These are phyloP conservation scores for Dendrobium huoshanense DNA, from an alignment of 106 monocot genomes.

Conservation along the genomic window DNA sequence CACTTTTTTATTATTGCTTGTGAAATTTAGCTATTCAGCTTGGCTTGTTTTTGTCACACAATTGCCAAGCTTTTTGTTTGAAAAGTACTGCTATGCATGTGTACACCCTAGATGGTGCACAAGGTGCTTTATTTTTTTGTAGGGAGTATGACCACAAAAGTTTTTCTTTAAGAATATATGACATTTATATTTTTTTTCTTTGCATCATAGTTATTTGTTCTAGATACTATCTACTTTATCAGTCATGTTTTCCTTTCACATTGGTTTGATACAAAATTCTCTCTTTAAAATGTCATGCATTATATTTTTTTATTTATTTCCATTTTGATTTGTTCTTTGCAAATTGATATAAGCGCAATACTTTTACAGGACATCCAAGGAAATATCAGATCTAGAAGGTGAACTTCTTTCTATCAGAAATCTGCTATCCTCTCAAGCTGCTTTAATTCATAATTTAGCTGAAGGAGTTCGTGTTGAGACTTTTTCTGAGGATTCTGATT, in stretches of 20 bases:
- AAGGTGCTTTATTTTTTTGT: no score
- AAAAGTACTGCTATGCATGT: no score
- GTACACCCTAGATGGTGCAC: no score
- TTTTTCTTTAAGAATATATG: no score
- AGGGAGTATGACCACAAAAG: no score
- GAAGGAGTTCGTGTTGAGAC: constrained; percentile 84
- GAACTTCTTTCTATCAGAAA: constrained; percentile 92
- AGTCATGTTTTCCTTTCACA: background rate
- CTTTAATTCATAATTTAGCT: constrained; percentile 80
- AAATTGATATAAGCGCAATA: background rate
- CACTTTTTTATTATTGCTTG: background rate
- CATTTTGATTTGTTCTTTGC: background rate
- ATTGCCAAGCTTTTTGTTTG: background rate
- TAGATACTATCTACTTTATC: background rate
- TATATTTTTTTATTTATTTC: background rate
- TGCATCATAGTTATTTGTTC: background rate
- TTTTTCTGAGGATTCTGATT: constrained; percentile 40
- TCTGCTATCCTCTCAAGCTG: constrained; percentile 74
- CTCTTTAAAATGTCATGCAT: background rate
- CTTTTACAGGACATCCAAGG: constrained; percentile 75
- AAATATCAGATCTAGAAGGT: constrained; percentile 94
- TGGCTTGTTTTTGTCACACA: background rate
- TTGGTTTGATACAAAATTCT: background rate
- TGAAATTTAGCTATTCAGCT: background rate
- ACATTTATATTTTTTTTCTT: no score